Base-by-base conservation (phyloP, 208 protist species). In the Leishmania tropica region DNA sequence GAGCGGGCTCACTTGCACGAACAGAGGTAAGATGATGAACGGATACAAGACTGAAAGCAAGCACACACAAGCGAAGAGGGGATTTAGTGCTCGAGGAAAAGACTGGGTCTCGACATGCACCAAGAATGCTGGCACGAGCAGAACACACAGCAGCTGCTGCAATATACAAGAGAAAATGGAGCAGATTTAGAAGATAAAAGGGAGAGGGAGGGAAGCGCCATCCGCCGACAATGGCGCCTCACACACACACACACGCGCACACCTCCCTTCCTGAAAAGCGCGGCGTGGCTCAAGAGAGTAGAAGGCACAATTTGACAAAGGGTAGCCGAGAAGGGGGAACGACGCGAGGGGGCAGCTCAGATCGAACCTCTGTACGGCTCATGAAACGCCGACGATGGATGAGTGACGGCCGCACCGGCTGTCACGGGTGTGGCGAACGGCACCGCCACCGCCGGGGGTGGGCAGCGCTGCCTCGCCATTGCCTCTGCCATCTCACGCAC, bases 401-500 rank as follows among this genome's bases (percentile, higher is more conserved):
- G 72, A 58, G 31, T 28, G 31, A n/a, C 28, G 17, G 31, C 53
- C 6, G 31, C 15, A 0, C 45, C 37, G 2, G 76, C 35, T 0
- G 60, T 64, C 35, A 42, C 1, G 37, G 54, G 60, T 8, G 15
- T 21, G 4, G 70, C 42, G 35, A 31, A n/a, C 3, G 21, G 54
- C 21, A 7, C 45, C 15, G 56, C 42, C 7, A 7, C 45, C 24
- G 47, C 42, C 7, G 81, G 68, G 19, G 58, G 60, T 37, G 71
- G 17, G 64, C 58, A 78, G 19, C 76, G 78, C 53, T 79, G 78
- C 15, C 74, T 73, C 6, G 73, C 82, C n/a, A 85, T 75, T 42
- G 17, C 54, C 78, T 85, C 82, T 7, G 82, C 82, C 28, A 28
- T 58, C n/a, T 67, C 42, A 11, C 64, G 78, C 62, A 85, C 78